Evolutionary conservation across 768 basidiomycete genomes (phyloP), one percentile per base, ranked within the genome.

Genomic region (Termitomyces sp.): DNA sequence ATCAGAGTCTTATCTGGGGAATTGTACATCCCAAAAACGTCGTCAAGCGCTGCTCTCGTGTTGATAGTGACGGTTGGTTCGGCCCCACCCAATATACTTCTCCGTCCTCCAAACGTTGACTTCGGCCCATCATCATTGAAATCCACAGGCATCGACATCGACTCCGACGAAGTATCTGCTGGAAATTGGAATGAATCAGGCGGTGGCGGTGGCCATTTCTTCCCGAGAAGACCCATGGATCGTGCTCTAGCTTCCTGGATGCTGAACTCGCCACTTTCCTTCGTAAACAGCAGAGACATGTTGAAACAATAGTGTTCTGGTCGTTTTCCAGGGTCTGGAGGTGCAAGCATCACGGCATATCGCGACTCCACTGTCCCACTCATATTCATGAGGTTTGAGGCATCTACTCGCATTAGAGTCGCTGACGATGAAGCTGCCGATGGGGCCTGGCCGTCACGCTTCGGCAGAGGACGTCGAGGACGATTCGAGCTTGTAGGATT

Each of bases 21-120:
- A 69, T 97, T 96, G 69, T 95, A 98, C 89, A 98, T 94, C 52
- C 87, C 89, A 73, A 95, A 94, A 41, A 98, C 93, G 66, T 98
- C 94, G 12, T 85, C 90, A 34, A 97, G 79, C 4, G 97, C 97
- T 61, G 93, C 92, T 69, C 94, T 95, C 29, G 97, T 99, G 69
- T 97, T 97, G 64, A 98, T 93, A 0, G 97, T 99, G 6, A 98
- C 87, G 0, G 92, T 93, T 4, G 91, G 90, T 68, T 93, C 91
- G 16, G 75, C 77, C 16, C 71, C 79, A 29, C 49, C 49, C n/a
- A 75, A 67, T 32, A 80, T 62, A 58, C 77, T 80, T 72, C 75
- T 82, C 53, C 59, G 62, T 23, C 53, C 60, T 41, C 73, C 75
- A 51, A 67, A 63, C 10, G 74, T 77, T 37, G 79, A 72, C 62